Evolutionary conservation across 441 rosid genomes (phyloP).

Genomic region (Raphanus hybrid): DNA sequence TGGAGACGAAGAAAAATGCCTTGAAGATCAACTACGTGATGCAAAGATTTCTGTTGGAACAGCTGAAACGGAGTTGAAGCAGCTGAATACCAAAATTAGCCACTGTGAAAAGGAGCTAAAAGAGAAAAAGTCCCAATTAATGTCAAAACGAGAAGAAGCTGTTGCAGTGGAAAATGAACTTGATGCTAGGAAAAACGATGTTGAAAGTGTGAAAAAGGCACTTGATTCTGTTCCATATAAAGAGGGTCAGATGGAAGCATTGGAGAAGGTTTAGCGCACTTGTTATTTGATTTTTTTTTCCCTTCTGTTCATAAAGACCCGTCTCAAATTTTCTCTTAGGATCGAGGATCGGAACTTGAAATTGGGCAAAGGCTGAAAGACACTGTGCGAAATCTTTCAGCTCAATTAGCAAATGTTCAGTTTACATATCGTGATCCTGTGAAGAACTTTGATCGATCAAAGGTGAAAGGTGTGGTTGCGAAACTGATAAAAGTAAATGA

Average conservation of each 20-base stretch:
- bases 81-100: slow-evolving; percentile 80
- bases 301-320: slow-evolving; percentile 8
- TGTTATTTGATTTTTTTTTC: slow-evolving; percentile 6
- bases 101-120: slow-evolving; percentile 87
- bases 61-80: slow-evolving; percentile 89
- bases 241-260: slow-evolving; percentile 89
- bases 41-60: slow-evolving; percentile 91
- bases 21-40: slow-evolving; percentile 95
- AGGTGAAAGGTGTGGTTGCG: slow-evolving; percentile 98
- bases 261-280: slow-evolving; percentile 69
- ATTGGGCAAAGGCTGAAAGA: slow-evolving; percentile 80
- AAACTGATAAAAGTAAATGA: slow-evolving; percentile 88
- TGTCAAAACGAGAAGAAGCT: slow-evolving; percentile 85
- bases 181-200: slow-evolving; percentile 65
- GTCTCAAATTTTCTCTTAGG: slow-evolving; percentile 53
- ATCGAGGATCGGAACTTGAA: slow-evolving; percentile 75
- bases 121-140: slow-evolving; percentile 71
- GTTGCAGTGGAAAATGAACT: slow-evolving; percentile 78
- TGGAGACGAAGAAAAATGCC: slow-evolving; percentile 96
- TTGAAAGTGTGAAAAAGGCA: slow-evolving; percentile 59
- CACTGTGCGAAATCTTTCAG: slow-evolving; percentile 69
- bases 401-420: slow-evolving; percentile 78
- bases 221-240: slow-evolving; percentile 70
- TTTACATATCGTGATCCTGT: slow-evolving; percentile 86
- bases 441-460: slow-evolving; percentile 86